Evolutionary conservation across 2,329 filamentous ascomycete species (phyloP).

Genomic region (Fusarium annulatum): DNA sequence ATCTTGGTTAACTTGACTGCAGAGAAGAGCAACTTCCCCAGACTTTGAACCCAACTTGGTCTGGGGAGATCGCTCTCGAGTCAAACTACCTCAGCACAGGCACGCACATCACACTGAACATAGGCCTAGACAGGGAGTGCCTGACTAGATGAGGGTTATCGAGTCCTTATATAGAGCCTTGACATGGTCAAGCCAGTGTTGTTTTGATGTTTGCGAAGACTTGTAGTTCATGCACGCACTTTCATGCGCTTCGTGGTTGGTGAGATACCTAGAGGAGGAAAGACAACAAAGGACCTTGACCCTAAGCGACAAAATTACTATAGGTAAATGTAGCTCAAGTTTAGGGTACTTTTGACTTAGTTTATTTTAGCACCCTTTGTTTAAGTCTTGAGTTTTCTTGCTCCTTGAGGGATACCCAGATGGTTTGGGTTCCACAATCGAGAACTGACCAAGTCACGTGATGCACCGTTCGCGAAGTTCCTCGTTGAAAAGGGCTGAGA

Average conservation of each 20-base stretch:
- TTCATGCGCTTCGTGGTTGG: conserved; percentile 2
- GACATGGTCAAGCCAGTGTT: neutral
- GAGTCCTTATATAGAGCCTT: neutral
- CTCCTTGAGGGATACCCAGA: too few species aligned
- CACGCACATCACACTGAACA: conserved; percentile 19
- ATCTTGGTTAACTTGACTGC: conserved; percentile 3
- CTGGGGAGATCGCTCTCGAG: conserved; percentile 24
- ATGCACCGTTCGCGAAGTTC: neutral
- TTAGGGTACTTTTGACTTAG: too few species aligned
- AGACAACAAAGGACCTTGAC: too few species aligned
- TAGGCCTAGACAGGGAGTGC: conserved; percentile 4
- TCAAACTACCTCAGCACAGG: conserved; percentile 19
- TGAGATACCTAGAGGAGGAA: neutral
- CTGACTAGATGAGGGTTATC: neutral
- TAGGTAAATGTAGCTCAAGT: too few species aligned
- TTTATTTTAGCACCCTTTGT: too few species aligned
- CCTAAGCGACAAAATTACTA: too few species aligned
- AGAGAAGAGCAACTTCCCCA: conserved; percentile 26
- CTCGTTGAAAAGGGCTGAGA: neutral
- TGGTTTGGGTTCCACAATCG: neutral
- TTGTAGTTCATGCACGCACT: conserved; percentile 12
- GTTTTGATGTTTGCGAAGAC: neutral
- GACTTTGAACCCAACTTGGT: conserved; percentile 31
- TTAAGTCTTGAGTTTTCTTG: too few species aligned
- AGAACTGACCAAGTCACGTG: conserved; percentile 3